Evolutionary conservation across 768 basidiomycete genomes (phyloP), one percentile per base, ranked within the genome.

Genomic region (Exsudoporus frostii): DNA sequence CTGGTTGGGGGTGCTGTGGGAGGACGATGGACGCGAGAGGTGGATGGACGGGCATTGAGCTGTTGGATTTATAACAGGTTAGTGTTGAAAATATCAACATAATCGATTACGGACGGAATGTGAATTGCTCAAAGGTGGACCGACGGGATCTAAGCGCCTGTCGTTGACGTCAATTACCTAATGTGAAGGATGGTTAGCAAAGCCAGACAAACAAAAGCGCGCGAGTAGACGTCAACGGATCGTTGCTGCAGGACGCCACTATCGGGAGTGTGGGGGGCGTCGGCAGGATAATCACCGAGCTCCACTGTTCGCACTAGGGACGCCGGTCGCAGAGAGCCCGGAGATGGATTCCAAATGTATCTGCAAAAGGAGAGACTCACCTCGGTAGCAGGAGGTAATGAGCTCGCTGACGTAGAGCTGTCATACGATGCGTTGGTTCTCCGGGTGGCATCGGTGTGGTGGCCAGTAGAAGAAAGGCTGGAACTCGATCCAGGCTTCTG

Each of bases 401-500:
- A 71, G 47, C 57, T 66, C 2, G 56, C 54, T 37, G 67, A 70
- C 22, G 66, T 66, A 45, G 61, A 61, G n/a, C 51, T 39, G 24
- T 20, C 19, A 34, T 53, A 41, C 19, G 66, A 68, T 54, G 46
- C 48, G 51, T 59, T 25, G 20, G 63, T 68, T 51, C 57, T 62
- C 27, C 59, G 65, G 53, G 66, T 57, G 15, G 55, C 56, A 71
- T 71, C 67, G 51, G 67, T 57, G 41, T 59, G 54, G 44, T 56
- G 63, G 30, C 54, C 60, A 11, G 27, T 59, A 15, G 60, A 65
- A 53, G 63, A 57, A 44, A 51, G 55, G 19, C 52, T 58, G 14
- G 68, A 62, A 40, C 57, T 69, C 25, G 67, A 71, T 50, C 54
- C 34, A 34, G 68, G 57, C 48, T 66, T 68, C 56, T 67, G 60